phyloP scores from a whole-genome alignment of 306 rosid species.

The Begonia fuchsioides region DNA sequence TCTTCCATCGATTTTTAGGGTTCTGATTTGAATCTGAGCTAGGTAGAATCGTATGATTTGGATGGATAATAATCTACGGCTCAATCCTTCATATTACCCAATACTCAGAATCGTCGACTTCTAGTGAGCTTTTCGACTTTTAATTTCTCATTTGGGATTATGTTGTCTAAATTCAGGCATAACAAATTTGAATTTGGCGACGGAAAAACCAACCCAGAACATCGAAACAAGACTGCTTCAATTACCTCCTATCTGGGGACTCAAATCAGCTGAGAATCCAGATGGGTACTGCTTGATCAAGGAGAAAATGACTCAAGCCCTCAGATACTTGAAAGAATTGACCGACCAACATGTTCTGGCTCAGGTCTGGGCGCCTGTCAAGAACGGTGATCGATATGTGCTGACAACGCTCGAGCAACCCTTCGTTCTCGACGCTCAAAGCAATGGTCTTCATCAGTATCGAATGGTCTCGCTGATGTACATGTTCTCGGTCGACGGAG shows the following conservation, averaged over 20 bases:
- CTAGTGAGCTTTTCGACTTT: not conserved
- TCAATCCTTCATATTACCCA: not conserved
- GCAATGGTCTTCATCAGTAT: conserved; percentile 57
- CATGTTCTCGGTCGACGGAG: conserved; percentile 50
- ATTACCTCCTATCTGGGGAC: conserved; percentile 19
- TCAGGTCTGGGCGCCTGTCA: conserved; percentile 77
- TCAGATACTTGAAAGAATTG: conserved; percentile 49
- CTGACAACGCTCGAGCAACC: conserved; percentile 82
- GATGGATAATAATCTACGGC: not conserved
- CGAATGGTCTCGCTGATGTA: conserved; percentile 49
- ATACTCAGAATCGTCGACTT: not conserved
- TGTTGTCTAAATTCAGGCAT: conserved; percentile 29
- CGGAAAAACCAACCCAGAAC: conserved; percentile 22
- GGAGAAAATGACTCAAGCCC: conserved; percentile 72
- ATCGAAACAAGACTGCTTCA: conserved; percentile 10
- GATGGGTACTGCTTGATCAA: conserved; percentile 36
- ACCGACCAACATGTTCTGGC: conserved; percentile 52
- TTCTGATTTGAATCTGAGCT: not conserved
- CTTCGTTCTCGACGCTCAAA: conserved; percentile 49
- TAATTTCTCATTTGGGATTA: conserved; percentile 8
- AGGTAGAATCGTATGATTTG: not conserved
- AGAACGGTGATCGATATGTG: conserved; percentile 26
- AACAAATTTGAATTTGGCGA: conserved; percentile 13
- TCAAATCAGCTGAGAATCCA: conserved; percentile 21
- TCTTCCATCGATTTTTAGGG: conserved; percentile 1